A percentile compares a stretch with the other conserved stretches of the same genome.
Evolutionary conservation across 2,329 filamentous ascomycete genomes (phyloP).

Genomic region (Calonectria ilicicola): DNA sequence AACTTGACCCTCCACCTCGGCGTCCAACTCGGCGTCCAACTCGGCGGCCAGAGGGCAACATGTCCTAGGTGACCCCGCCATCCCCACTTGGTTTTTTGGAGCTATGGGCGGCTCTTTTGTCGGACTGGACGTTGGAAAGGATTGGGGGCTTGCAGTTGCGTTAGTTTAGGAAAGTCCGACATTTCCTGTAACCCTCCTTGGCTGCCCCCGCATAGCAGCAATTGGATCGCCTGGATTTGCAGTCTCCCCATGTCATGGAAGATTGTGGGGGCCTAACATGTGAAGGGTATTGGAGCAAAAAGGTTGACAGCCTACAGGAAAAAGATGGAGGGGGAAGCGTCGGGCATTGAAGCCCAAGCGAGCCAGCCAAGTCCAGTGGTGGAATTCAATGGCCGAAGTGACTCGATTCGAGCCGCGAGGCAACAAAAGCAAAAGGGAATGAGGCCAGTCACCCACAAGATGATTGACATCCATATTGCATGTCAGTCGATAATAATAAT

Average conservation of each 20-base stretch:
- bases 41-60: conserved; percentile 25
- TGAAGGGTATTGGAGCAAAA: conserved; percentile 27
- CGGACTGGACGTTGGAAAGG: conserved; percentile 10
- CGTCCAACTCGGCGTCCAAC: conserved; percentile 21
- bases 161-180: conserved; percentile 28
- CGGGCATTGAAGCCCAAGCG: conserved; percentile 26
- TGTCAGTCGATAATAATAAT: conserved; percentile 20
- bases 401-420: conserved; percentile 8
- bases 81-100: conserved; percentile 21
- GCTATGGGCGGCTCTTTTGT: conserved; percentile 19
- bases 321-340: neutral
- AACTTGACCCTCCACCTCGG: conserved; percentile 18
- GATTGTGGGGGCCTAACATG: conserved; percentile 16
- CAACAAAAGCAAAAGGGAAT: conserved; percentile 11
- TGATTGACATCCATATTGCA: conserved; percentile 13
- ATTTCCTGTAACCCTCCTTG: conserved; percentile 14
- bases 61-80: conserved; percentile 23
- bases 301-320: conserved; percentile 1
- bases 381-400: conserved; percentile 20
- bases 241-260: conserved; percentile 19
- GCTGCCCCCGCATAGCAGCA: conserved; percentile 22
- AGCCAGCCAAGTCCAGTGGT: conserved; percentile 5
- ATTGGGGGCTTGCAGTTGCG: conserved; percentile 14
- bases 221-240: conserved; percentile 23
- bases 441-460: conserved; percentile 12